Evolutionary conservation across 2,329 filamentous ascomycete genomes (phyloP).

Genomic region (Pseudocercospora musae): DNA sequence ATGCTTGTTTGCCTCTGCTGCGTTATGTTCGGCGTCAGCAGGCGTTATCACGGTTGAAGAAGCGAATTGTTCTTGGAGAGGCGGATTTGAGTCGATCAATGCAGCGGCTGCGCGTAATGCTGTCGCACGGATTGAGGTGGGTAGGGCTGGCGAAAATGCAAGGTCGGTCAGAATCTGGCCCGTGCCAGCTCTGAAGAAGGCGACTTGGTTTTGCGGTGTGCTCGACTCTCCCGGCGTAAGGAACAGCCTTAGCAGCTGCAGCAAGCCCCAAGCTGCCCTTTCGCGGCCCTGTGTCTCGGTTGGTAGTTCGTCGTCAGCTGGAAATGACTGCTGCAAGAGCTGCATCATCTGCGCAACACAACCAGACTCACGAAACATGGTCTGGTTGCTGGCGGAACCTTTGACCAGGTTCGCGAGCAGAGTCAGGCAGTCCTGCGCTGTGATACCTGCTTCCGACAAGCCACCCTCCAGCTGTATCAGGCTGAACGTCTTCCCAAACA

Average conservation of each 20-base stretch:
- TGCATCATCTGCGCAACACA: constrained; percentile 69
- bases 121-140: constrained; percentile 77
- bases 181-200: constrained; percentile 80
- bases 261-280: constrained; percentile 85
- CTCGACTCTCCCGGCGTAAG: constrained; percentile 75
- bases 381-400: constrained; percentile 87
- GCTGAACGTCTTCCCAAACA: constrained; percentile 80
- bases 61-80: constrained; percentile 83
- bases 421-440: constrained; percentile 90
- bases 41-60: constrained; percentile 65
- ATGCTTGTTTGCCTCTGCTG: constrained; percentile 19
- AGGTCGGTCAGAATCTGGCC: constrained; percentile 76
- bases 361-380: constrained; percentile 86
- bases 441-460: constrained; percentile 74
- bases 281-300: constrained; percentile 60
- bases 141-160: constrained; percentile 71
- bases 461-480: constrained; percentile 81
- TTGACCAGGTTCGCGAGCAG: constrained; percentile 84
- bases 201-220: constrained; percentile 76
- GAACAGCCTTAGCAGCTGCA: constrained; percentile 84
- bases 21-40: constrained; percentile 17
- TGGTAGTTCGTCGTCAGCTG: constrained; percentile 35
- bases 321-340: constrained; percentile 57
- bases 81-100: constrained; percentile 75
- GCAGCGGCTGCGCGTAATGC: constrained; percentile 83